Evolutionary conservation across 495 filamentous ascomycete species (phyloP).

Genomic region (Lasiosphaeria ovina): DNA sequence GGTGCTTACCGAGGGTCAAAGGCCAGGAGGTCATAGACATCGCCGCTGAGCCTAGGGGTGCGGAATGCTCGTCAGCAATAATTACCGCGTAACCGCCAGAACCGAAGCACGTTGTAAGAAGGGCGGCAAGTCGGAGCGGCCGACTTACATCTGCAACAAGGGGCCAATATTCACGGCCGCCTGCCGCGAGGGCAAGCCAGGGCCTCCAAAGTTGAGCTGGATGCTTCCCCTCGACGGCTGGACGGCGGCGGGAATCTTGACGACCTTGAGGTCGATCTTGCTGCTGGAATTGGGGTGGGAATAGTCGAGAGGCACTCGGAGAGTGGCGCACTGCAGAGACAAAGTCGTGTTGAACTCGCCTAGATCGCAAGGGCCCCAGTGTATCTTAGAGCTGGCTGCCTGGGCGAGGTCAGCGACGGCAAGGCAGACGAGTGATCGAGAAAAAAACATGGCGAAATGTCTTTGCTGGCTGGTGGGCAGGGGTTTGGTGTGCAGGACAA

Average conservation of each 20-base stretch:
- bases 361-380: constrained; percentile 7
- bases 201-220: constrained; percentile 48
- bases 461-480: no score
- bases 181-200: constrained; percentile 29
- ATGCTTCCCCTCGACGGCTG: constrained; percentile 41
- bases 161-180: constrained; percentile 18
- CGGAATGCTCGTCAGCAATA: constrained; percentile 2
- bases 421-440: neutral
- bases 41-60: constrained; percentile 30
- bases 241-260: constrained; percentile 30
- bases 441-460: no score
- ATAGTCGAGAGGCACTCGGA: constrained; percentile 46
- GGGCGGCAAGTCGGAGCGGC: neutral
- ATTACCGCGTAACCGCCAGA: neutral
- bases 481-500: no score
- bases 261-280: constrained; percentile 36
- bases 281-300: constrained; percentile 28
- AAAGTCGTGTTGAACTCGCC: constrained; percentile 5
- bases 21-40: constrained; percentile 39
- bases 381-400: neutral
- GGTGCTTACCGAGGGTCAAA: constrained; percentile 39
- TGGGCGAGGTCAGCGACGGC: neutral
- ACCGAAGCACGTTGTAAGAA: no score
- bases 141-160: neutral
- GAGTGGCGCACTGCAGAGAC: constrained; percentile 34